Evolutionary conservation across 768 basidiomycete species (phyloP).

Genomic region (Crepidotus variabilis): DNA sequence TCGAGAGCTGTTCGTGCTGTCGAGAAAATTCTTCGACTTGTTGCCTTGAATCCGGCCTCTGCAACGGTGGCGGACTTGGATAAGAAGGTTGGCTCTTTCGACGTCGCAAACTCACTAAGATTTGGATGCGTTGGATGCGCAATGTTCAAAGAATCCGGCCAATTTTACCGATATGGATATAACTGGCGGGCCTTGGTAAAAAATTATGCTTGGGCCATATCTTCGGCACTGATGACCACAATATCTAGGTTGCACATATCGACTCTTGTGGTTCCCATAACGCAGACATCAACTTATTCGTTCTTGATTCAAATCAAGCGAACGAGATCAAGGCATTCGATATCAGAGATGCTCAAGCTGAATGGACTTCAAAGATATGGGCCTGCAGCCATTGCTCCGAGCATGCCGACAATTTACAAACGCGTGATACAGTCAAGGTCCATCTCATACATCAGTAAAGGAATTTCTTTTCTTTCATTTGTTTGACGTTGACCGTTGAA

Average conservation of each 20-base stretch:
- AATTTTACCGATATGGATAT: not conserved
- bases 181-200: conserved; percentile 4
- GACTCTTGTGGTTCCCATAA: not conserved
- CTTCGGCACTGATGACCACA: not conserved
- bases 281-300: not conserved
- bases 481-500: no score
- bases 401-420: not conserved
- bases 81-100: not conserved
- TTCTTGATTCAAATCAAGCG: not conserved
- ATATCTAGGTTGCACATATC: not conserved
- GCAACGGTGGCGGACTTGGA: conserved; percentile 11
- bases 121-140: conserved; percentile 7
- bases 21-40: conserved; percentile 1
- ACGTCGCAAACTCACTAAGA: not conserved
- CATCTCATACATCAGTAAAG: conserved; percentile 3
- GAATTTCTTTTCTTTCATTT: no score
- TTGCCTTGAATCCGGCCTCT: conserved; percentile 3
- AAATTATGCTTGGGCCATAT: not conserved
- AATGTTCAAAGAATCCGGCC: not conserved
- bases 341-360: not conserved
- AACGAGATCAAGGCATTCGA: not conserved
- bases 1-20: not conserved
- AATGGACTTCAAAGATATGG: not conserved
- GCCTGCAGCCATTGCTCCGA: conserved; percentile 4
- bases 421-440: not conserved